phyloP scores from a whole-genome alignment of 2,329 filamentous ascomycete genomes.

The Aspergillus hortae region DNA sequence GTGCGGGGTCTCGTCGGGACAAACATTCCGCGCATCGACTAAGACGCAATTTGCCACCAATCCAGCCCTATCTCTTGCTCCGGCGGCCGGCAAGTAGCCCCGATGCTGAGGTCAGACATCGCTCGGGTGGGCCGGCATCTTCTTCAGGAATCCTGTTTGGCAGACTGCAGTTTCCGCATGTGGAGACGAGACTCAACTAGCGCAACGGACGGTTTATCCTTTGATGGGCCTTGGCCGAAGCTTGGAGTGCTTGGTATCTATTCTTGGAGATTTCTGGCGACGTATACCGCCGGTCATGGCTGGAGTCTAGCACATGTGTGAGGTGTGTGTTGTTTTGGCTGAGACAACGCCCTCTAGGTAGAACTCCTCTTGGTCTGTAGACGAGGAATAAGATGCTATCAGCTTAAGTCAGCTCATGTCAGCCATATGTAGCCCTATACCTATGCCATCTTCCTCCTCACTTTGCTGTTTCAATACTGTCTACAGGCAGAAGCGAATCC shows the following conservation, averaged over 20 bases:
- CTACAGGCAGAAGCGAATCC: too few species aligned
- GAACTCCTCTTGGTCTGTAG: too few species aligned
- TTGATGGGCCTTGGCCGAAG: slow-evolving; percentile 1
- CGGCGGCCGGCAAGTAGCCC: not conserved
- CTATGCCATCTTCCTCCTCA: too few species aligned
- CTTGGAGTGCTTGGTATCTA: slow-evolving; percentile 1
- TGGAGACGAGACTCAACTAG: not conserved
- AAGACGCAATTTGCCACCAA: not conserved
- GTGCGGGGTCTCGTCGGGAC: not conserved
- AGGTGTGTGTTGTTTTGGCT: too few species aligned
- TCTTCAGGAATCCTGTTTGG: too few species aligned
- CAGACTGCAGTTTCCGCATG: not conserved
- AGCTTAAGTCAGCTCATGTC: too few species aligned
- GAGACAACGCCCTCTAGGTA: too few species aligned
- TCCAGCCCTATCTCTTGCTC: not conserved
- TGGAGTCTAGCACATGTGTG: not conserved
- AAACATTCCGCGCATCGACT: not conserved
- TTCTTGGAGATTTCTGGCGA: not conserved
- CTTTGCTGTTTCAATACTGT: too few species aligned
- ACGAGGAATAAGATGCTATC: too few species aligned
- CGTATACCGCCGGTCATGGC: not conserved
- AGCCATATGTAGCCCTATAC: too few species aligned
- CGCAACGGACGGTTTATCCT: not conserved
- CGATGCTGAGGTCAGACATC: too few species aligned
- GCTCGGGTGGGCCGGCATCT: too few species aligned